Conservation (phyloP, 2,329 filamentous ascomycete genomes). For the Penicillium corylophilum region DNA sequence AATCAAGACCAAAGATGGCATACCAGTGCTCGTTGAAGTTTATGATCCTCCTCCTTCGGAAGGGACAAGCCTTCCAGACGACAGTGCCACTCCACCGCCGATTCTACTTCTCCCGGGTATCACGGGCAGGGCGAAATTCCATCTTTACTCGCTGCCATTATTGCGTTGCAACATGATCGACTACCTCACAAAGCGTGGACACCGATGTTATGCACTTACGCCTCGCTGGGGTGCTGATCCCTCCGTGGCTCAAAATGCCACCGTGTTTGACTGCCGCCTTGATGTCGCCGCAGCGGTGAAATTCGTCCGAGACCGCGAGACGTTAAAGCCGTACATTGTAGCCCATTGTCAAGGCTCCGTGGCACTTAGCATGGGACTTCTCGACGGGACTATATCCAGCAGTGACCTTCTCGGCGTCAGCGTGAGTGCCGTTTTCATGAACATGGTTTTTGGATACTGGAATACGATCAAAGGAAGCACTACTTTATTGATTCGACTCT, state of each 20-base stretch:
- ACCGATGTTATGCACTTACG: constrained; percentile 7
- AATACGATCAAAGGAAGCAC: constrained; percentile 9
- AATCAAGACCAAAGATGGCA: background rate
- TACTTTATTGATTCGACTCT: constrained; percentile 2
- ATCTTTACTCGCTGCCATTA: background rate
- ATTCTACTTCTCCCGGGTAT: background rate
- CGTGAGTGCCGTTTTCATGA: constrained; percentile 24
- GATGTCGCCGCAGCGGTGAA: constrained; percentile 15
- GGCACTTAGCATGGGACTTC: constrained; percentile 17
- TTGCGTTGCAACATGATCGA: background rate
- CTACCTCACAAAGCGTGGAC: constrained; percentile 5
- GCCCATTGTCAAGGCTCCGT: constrained; percentile 21
- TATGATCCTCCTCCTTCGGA: background rate
- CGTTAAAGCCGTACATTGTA: constrained; percentile 15
- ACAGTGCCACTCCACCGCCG: background rate
- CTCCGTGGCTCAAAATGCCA: background rate
- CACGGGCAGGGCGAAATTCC: background rate
- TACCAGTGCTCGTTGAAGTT: background rate
- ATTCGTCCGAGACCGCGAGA: constrained; percentile 9
- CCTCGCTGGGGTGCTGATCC: constrained; percentile 5
- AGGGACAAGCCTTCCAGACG: background rate
- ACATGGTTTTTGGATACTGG: constrained; percentile 16
- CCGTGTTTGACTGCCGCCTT: constrained; percentile 9
- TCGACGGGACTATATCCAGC: constrained; percentile 20
- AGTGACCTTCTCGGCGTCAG: constrained; percentile 17